Percentiles rank a stretch among this genome's conserved stretches.
phyloP scores from a whole-genome alignment of 2,329 filamentous ascomycete species.

The Penicillium concentricum region DNA sequence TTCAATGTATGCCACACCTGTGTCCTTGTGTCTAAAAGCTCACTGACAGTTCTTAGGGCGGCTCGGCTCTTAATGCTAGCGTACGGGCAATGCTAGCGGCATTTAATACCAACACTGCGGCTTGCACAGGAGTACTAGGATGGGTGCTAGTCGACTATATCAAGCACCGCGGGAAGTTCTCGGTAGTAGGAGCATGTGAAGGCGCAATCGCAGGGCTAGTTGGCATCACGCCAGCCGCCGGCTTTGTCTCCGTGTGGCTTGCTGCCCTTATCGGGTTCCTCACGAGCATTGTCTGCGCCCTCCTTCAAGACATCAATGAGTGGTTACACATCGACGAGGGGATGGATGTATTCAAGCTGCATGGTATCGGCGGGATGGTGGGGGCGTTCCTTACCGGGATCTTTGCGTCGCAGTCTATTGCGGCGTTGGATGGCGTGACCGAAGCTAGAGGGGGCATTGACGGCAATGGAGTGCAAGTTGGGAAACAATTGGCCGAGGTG shows the following conservation, averaged over 20 bases:
- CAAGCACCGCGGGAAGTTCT: conserved; percentile 53
- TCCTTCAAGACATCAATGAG: conserved; percentile 52
- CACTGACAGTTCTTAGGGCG: conserved; percentile 37
- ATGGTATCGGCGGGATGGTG: conserved; percentile 58
- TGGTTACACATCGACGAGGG: conserved; percentile 58
- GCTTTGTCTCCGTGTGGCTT: conserved; percentile 54
- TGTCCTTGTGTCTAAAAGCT: background rate
- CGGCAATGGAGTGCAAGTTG: conserved; percentile 56
- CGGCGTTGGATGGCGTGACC: conserved; percentile 51
- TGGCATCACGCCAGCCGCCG: conserved; percentile 59
- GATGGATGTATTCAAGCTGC: conserved; percentile 61
- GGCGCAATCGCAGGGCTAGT: conserved; percentile 60
- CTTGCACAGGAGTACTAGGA: conserved; percentile 54
- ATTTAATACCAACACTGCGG: conserved; percentile 60
- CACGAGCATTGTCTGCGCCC: conserved; percentile 52
- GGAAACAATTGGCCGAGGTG: conserved; percentile 57
- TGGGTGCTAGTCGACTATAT: conserved; percentile 56
- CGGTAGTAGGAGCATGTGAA: conserved; percentile 57
- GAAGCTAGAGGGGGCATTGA: conserved; percentile 52
- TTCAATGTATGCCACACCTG: conserved; percentile 49
- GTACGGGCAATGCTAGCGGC: conserved; percentile 56
- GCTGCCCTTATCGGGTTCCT: conserved; percentile 58
- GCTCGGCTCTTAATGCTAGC: conserved; percentile 53
- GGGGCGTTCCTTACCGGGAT: conserved; percentile 60
- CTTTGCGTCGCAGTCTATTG: conserved; percentile 49